Conservation (phyloP, 1,284 basidiomycete genomes). For the Golubevia sp. region DNA sequence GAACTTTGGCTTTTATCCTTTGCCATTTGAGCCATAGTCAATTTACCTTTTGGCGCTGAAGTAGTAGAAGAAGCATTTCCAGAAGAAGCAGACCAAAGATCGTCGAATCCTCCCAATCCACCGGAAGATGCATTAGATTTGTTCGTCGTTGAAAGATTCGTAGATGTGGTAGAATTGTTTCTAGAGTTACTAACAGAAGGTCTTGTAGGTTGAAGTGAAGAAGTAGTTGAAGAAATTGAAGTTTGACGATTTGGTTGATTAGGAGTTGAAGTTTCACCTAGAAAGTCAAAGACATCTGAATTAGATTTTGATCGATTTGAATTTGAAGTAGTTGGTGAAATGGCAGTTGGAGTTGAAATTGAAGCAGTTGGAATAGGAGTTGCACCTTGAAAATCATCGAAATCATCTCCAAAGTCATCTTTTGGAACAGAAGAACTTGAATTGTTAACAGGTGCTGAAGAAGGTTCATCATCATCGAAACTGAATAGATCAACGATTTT, state of each 20-base stretch:
- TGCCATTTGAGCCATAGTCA: constrained; percentile 59
- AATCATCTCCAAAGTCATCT: constrained; percentile 48
- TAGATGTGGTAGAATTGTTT: constrained; percentile 1
- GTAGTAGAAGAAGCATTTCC: constrained; percentile 21
- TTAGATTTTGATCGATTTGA: not conserved
- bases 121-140: constrained; percentile 13
- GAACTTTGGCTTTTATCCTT: constrained; percentile 45
- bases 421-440: constrained; percentile 10
- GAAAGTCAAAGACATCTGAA: constrained; percentile 40
- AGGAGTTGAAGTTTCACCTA: constrained; percentile 20
- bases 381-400: constrained; percentile 41
- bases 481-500: constrained; percentile 52
- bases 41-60: constrained; percentile 34
- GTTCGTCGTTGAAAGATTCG: too few species aligned
- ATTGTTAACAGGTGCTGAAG: constrained; percentile 13
- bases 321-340: constrained; percentile 8
- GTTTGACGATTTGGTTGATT: not conserved
- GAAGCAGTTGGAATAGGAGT: constrained; percentile 7
- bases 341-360: constrained; percentile 2
- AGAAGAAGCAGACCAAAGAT: constrained; percentile 53
- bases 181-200: constrained; percentile 9
- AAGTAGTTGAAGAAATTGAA: not conserved
- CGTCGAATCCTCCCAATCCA: constrained; percentile 43
- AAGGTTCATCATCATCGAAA: constrained; percentile 52
- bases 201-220: constrained; percentile 8